Base-by-base conservation (phyloP, 768 basidiomycete species). In the Suillus sp. region DNA sequence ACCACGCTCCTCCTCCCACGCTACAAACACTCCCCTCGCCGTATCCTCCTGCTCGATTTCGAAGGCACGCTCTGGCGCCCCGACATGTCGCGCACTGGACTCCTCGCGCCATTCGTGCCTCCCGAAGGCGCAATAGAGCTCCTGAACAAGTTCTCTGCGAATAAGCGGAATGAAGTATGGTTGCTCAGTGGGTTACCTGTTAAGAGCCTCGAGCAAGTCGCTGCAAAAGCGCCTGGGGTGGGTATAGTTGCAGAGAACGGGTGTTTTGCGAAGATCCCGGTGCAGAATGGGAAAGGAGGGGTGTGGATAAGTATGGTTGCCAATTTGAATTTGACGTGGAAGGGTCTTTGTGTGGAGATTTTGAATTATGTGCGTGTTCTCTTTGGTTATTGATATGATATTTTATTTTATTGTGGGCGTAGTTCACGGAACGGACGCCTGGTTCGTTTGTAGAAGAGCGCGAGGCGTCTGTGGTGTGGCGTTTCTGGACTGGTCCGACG, bases 231-330 rank as follows among this genome's bases (percentile, higher is more conserved):
- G 13, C 90, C 91, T 1, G 81, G 81, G 43, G 78, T 95, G 59
- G 93, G 93, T 20, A 86, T 95, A 64, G 87, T 93, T 82, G 92
- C 92, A 0, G 94, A 95, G 79, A 93, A 95, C 64, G 93, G 93
- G 1, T 95, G 93, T 72, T 95, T 87, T 72, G 84, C 94, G 70
- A 90, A 86, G 77, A 84, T 87, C 4, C 56, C 56, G 5, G 40
- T 58, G 32, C 70, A 37, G 27, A 27, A 50, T 10, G 37, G 22
- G n/a, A 57, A 70, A 68, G 45, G 70, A 70, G 66, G 61, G 25
- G 62, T 50, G 47, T 95, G 94, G 94, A 82, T 92, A 65, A 90
- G 86, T 67, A 90, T 93, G 86, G 90, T 94, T 4, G 78, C 86
- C 0, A 90, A 89, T 69, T 82, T 89, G 68, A 91, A 93, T 72